These are phyloP conservation scores for Alisma plantagoaquatica DNA, from an alignment of 106 monocot genomes.

Conservation along the genomic window DNA sequence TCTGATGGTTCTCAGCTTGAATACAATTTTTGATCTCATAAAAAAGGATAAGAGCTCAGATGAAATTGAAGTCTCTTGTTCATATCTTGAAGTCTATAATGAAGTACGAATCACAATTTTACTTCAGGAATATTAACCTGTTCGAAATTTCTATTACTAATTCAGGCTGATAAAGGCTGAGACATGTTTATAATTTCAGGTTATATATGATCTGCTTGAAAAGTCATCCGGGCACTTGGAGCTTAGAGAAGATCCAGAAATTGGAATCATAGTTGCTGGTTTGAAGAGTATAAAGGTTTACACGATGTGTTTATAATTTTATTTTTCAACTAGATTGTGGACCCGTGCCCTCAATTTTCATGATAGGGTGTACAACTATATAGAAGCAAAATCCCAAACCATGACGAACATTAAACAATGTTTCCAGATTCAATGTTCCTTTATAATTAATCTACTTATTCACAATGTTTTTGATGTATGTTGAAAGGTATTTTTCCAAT, in stretches of 20 bases:
- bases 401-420: too few relatives aligned
- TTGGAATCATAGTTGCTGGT: conserved; percentile 90
- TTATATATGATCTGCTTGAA: conserved; percentile 98
- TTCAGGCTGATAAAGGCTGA: too few relatives aligned
- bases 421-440: too few relatives aligned
- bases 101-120: conserved; percentile 49
- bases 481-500: not conserved
- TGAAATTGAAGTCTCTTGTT: conserved; percentile 90
- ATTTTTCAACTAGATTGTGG: not conserved
- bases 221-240: conserved; percentile 93
- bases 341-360: not conserved
- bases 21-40: conserved; percentile 95
- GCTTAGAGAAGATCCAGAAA: conserved; percentile 90
- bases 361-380: too few relatives aligned
- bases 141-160: too few relatives aligned
- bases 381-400: too few relatives aligned
- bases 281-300: conserved; percentile 88
- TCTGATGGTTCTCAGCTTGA: conserved; percentile 98
- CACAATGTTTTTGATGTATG: too few relatives aligned
- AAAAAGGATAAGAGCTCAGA: conserved; percentile 66
- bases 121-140: too few relatives aligned
- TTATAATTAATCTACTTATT: too few relatives aligned
- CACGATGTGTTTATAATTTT: not conserved
- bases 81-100: conserved; percentile 98
- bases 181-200: conserved; percentile 42